Base-by-base conservation (phyloP, 441 rosid genomes). In the Aquilaria agallochum region DNA sequence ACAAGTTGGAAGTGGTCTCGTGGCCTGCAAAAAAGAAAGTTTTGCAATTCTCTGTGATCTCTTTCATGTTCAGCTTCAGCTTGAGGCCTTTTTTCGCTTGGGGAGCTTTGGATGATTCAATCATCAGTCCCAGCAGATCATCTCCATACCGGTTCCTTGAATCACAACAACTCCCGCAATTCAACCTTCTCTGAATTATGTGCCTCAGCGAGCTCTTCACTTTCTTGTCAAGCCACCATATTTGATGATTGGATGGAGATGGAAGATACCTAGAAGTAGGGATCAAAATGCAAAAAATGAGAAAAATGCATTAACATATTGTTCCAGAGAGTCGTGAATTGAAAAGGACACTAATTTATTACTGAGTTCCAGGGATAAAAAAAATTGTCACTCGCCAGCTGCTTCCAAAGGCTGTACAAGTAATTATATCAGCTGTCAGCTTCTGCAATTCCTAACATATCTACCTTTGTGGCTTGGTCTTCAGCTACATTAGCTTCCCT, bases 41-140 rank as follows among this genome's bases (percentile, higher is more conserved):
- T 69, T 81, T 84, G 72, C 91, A 83, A 40, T 87, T 86, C 15
- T 89, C 94, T 60, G 81, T 65, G 20, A 86, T 78, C 56, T 79
- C 85, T 52, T 81, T 69, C 65, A 71, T 77, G 64, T 52, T 80
- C 63, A 78, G 55, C 53, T 74, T 76, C 10, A 53, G 58, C 14
- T 67, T 60, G 12, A 10, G 36, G 36, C 6, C 57, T 4, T 58
- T 62, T 7, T 65, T 50, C 31, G 47, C 52, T 49, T 61, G 69
- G 5, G 75, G 30, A 20, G 56, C 13, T 54, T 54, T 34, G 10
- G 57, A 54, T 4, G 79, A 65, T 63, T 44, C 70, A 30, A 87
- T 63, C 76, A 83, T 62, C 56, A 78, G 30, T 33, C 86, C 84
- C 6, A 89, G 77, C 36, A 85, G 74, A 72, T 85, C 90, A 13